phyloP scores from a whole-genome alignment of 306 rosid genomes.

The Astragalus membranaceus region DNA sequence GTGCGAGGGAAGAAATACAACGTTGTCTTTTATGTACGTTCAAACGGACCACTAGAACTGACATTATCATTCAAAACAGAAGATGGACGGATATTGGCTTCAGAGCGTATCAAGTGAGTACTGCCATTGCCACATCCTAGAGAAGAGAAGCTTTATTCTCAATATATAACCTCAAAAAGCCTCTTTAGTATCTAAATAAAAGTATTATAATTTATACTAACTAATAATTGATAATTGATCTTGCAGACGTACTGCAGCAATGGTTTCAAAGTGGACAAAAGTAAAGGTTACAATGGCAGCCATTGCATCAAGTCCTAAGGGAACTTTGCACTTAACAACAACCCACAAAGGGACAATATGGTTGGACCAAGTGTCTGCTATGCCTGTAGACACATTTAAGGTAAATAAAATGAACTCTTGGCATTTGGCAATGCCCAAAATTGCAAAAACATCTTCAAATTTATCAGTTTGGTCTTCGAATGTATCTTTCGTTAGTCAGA shows the following conservation, averaged over 20 bases:
- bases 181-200: too few species aligned
- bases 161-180: too few species aligned
- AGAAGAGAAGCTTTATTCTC: background rate
- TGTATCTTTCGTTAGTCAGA: too few species aligned
- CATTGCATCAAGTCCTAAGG: background rate
- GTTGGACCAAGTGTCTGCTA: background rate
- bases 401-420: background rate
- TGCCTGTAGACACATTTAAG: conserved; percentile 24
- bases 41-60: too few species aligned
- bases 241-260: conserved; percentile 42
- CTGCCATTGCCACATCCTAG: background rate
- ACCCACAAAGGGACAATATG: conserved; percentile 16
- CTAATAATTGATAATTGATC: background rate
- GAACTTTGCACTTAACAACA: conserved; percentile 22
- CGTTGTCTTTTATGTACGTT: conserved; percentile 5
- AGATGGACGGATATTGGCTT: too few species aligned
- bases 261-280: conserved; percentile 24
- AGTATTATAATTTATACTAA: background rate
- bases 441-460: too few species aligned
- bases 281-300: background rate
- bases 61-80: too few species aligned
- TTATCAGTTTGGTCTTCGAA: too few species aligned
- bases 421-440: background rate
- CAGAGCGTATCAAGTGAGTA: too few species aligned
- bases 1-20: conserved; percentile 51